Percentiles rank a stretch among this genome's conserved stretches.
Conservation (phyloP, 306 rosid genomes). For the Trifolium pratense region DNA sequence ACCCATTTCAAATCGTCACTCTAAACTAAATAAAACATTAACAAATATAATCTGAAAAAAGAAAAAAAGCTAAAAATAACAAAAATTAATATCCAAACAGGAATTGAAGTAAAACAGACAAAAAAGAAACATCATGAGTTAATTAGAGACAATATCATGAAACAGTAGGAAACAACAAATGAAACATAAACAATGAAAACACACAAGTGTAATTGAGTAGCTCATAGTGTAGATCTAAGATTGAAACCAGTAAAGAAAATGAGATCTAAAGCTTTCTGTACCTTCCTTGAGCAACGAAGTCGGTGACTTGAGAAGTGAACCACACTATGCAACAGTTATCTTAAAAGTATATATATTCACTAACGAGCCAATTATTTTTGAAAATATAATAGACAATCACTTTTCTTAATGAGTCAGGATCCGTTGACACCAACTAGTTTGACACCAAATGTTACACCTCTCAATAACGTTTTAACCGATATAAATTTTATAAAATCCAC, state of each 20-base stretch:
- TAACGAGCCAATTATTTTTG: constrained; percentile 30
- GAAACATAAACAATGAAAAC: constrained; percentile 24
- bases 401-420: background rate
- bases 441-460: too few species aligned
- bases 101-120: background rate
- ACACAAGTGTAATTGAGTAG: background rate
- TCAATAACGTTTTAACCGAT: too few species aligned
- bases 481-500: too few species aligned
- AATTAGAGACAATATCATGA: background rate
- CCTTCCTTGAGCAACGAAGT: constrained; percentile 41
- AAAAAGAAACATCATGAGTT: background rate
- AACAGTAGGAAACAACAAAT: background rate
- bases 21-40: background rate
- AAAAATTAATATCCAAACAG: background rate
- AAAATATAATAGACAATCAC: background rate
- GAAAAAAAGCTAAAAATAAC: background rate
- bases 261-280: constrained; percentile 38
- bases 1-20: constrained; percentile 20
- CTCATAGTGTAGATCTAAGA: constrained; percentile 34
- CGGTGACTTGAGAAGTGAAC: constrained; percentile 37
- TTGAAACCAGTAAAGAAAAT: background rate
- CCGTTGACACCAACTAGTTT: too few species aligned
- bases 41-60: background rate
- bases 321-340: constrained; percentile 7
- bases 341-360: background rate